Conservation (phyloP, 345 rosid species). For the Corchorus capsularis region DNA sequence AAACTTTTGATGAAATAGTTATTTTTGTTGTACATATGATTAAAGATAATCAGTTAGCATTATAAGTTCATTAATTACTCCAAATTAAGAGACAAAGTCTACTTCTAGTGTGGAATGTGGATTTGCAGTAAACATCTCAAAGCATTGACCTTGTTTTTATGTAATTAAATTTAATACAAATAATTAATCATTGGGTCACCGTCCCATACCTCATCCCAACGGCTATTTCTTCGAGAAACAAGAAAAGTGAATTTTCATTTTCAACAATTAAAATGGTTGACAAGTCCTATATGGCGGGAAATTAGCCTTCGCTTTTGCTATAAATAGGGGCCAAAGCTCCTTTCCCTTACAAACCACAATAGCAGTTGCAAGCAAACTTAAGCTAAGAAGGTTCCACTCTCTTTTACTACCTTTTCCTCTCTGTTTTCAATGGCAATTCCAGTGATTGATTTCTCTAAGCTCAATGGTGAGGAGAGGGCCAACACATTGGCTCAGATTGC, state of each 20-base stretch:
- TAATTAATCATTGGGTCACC: slow-evolving; percentile 30
- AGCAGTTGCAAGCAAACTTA: not conserved
- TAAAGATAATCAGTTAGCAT: no score
- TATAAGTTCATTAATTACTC: no score
- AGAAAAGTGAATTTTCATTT: not conserved
- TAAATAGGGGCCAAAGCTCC: slow-evolving; percentile 30
- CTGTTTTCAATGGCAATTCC: slow-evolving; percentile 72
- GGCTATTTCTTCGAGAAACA: slow-evolving; percentile 14
- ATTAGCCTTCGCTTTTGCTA: slow-evolving; percentile 6
- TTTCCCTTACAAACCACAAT: not conserved
- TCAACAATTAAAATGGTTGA: slow-evolving; percentile 16
- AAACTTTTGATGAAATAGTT: no score
- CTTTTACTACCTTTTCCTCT: not conserved
- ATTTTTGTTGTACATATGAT: no score
- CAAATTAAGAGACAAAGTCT: not conserved
- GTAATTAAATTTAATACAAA: not conserved
- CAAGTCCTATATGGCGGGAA: slow-evolving; percentile 26
- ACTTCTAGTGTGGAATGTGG: slow-evolving; percentile 26
- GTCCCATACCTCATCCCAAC: slow-evolving; percentile 28
- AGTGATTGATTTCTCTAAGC: slow-evolving; percentile 83
- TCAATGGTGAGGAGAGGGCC: slow-evolving; percentile 68
- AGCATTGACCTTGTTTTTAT: slow-evolving; percentile 30
- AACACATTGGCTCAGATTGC: slow-evolving; percentile 69
- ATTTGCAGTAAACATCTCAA: slow-evolving; percentile 8
- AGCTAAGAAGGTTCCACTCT: not conserved